phyloP scores from a whole-genome alignment of 331 rosid species.

The Saraca asoca region DNA sequence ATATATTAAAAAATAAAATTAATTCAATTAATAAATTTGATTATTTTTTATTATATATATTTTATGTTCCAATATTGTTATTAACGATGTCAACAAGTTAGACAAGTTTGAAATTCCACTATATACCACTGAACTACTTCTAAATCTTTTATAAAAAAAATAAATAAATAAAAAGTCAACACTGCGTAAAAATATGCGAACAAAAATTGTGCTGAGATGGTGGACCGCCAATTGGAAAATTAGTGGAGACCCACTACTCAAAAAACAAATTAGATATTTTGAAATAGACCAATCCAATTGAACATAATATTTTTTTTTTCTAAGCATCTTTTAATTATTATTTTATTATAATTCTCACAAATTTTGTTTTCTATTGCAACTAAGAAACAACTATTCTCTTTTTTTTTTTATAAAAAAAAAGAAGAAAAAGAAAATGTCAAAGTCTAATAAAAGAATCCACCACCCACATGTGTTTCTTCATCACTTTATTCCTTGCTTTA shows the following conservation, averaged over 20 bases:
- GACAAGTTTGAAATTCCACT: no score
- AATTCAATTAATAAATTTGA: no score
- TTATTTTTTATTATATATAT: no score
- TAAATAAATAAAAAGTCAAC: background rate
- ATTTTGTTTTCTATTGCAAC: background rate
- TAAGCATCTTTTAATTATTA: background rate
- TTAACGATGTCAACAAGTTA: no score
- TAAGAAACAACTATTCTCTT: slow-evolving; percentile 1
- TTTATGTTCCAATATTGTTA: no score
- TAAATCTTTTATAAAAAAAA: no score
- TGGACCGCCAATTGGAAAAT: slow-evolving; percentile 7
- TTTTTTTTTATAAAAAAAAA: no score
- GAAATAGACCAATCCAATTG: background rate
- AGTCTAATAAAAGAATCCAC: background rate
- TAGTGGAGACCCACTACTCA: background rate
- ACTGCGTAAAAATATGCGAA: background rate
- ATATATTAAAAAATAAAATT: no score
- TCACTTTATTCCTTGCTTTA: slow-evolving; percentile 8
- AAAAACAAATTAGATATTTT: background rate
- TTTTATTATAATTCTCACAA: background rate
- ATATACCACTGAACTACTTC: no score
- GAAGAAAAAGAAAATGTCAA: background rate
- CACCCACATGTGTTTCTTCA: background rate
- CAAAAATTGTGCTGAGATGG: background rate
- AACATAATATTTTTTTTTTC: background rate